Evolutionary conservation across 441 rosid species (phyloP), one percentile per base, ranked within the genome.

Genomic region (Populus trichocarpa): DNA sequence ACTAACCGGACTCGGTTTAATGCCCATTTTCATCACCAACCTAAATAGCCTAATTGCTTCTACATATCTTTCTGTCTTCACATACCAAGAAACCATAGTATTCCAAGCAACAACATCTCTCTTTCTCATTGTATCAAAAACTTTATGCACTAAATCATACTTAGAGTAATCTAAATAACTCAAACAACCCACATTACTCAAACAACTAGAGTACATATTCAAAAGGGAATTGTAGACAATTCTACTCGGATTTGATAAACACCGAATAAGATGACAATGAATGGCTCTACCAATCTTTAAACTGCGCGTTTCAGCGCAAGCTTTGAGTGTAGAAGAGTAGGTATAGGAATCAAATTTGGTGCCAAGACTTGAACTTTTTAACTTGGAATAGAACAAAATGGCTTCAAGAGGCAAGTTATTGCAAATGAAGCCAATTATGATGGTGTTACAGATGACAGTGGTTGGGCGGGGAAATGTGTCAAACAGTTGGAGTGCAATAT

Each of bases 91-190:
- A 78, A 94, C 72, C 84, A 93, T 38, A 6, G 93, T 91, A 84
- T 94, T 94, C 92, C 96, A 94, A 18, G 97, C 89, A 76, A 91
- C 85, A 69, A 91, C 97, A 72, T 94, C 90, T 84, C 88, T 88
- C 87, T 80, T 90, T 42, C 86, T 90, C 95, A 91, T 91, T 23
- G 74, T 75, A 77, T 86, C 86, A 65, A 94, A 93, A 40, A 89
- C 92, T 71, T 78, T 87, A 74, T 82, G 78, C 12, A 93, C 97
- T 59, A 87, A 79, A 79, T 94, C 97, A 82, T 83, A 77, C 74
- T 75, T 81, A 1, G 82, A 61, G 65, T 83, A 85, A 75, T 81
- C 83, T 77, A 61, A 71, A 70, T 64, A 65, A 68, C 38, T 72
- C 64, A 5, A 63, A 77, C n/a, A 70, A 63, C 77, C 81, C 78